phyloP scores from a whole-genome alignment of 1,139 yeast genomes.

The Scheffersomyces stambukii region DNA sequence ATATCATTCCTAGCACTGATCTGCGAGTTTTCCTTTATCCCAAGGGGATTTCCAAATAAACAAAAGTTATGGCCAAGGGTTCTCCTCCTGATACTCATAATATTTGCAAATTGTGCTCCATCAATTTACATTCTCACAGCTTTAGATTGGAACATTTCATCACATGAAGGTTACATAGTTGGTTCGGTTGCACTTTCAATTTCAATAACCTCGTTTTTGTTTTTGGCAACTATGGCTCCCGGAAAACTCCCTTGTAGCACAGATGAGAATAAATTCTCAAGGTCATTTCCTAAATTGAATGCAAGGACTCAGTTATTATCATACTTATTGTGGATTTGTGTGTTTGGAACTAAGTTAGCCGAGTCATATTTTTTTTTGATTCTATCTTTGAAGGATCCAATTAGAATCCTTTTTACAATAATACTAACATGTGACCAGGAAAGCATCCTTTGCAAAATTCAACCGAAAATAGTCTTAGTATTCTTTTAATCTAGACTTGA shows the following conservation, averaged over 20 bases:
- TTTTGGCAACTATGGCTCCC: constrained; percentile 53
- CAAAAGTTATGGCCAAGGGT: too few relatives aligned
- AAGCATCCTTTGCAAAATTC: constrained; percentile 50
- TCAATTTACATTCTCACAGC: constrained; percentile 56
- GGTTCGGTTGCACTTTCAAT: constrained; percentile 57
- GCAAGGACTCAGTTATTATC: constrained; percentile 55
- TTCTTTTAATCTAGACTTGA: constrained; percentile 63
- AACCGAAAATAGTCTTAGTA: constrained; percentile 52
- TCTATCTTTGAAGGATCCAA: constrained; percentile 73
- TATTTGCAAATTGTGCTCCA: constrained; percentile 55
- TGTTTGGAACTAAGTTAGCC: constrained; percentile 65
- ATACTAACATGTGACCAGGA: constrained; percentile 60
- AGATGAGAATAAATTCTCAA: constrained; percentile 4
- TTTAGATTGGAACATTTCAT: constrained; percentile 47
- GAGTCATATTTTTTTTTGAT: constrained; percentile 84
- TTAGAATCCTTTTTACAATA: constrained; percentile 60
- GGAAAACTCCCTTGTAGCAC: constrained; percentile 41
- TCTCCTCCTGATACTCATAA: constrained; percentile 36
- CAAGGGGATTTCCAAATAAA: constrained; percentile 67
- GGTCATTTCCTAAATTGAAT: constrained; percentile 47
- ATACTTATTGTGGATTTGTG: constrained; percentile 59
- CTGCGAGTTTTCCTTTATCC: constrained; percentile 63
- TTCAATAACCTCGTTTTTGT: constrained; percentile 57
- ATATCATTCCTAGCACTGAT: constrained; percentile 69
- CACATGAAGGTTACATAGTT: constrained; percentile 46